Base-by-base conservation (phyloP, 2,329 filamentous ascomycete species). In the Beauveria scarabaeidicola region DNA sequence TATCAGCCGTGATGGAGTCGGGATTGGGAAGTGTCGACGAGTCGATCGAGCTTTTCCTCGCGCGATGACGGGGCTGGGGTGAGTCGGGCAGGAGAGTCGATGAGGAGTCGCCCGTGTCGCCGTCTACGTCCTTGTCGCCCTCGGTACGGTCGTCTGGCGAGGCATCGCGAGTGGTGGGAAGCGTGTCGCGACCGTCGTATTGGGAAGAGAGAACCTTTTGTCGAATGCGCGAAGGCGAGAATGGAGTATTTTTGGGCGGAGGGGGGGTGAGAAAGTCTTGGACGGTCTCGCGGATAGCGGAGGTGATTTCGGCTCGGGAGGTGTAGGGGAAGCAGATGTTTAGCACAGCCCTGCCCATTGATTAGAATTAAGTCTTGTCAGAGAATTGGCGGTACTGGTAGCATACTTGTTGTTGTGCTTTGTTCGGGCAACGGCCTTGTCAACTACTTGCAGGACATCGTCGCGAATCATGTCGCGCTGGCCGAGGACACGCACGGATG, bases 271-370 rank as follows among this genome's bases (percentile, higher is more conserved):
- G 89, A 73, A 91, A 97, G 61, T 96, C 90, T 61, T 89, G 80
- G 9, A 99, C 92, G 0, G 93, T 97, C 46, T 87, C 85, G 63
- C 90, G 87, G 65, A 99, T 90, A 6, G 93, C 90, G 3, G 89
- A 86, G 0, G 93, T 95, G 65, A 99, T 97, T 71, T 99, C 94
- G 68, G 96, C 91, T 64, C 94, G 84, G 5, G 92, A 96, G 0
- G 94, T 97, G 70, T 99, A 99, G 0, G 94, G 94, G 69, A 97
- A 97, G 77, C 94, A 99, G 63, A 99, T 91, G 70, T 99, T 99
- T 55, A 99, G 78, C 32, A 82, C 74, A 27, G 79, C 76, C 59
- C 82, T 84, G 27, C 6, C 19, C 11, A 3, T 19, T 19, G 11
- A 58, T 68, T 62, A 66, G 65, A 43, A 50, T 27, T 50, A 6